Conservation (phyloP, 768 basidiomycete species). For the Boletellus ananas region DNA sequence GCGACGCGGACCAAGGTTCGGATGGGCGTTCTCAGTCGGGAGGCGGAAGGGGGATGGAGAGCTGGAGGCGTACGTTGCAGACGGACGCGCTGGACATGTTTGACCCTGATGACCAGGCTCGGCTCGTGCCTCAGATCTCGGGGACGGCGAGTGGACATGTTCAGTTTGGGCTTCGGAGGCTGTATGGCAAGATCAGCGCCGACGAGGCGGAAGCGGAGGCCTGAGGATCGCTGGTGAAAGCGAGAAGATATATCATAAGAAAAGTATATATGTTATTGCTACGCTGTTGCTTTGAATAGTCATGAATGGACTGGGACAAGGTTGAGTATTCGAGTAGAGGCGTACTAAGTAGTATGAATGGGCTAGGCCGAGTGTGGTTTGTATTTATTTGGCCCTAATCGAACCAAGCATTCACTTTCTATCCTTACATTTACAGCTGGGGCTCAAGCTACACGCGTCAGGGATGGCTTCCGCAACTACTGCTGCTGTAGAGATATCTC, state of each 20-base stretch:
- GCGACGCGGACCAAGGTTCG: neutral
- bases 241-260: too few species aligned
- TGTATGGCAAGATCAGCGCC: neutral
- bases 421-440: too few species aligned
- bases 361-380: too few species aligned
- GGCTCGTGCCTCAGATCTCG: neutral
- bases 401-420: too few species aligned
- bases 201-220: too few species aligned
- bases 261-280: too few species aligned
- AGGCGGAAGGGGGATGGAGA: neutral
- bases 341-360: too few species aligned
- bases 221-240: too few species aligned
- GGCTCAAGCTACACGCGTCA: neutral
- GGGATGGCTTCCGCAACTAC: slow-evolving; percentile 15
- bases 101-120: neutral
- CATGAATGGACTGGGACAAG: too few species aligned
- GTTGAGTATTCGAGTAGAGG: too few species aligned
- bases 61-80: neutral
- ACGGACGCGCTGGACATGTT: slow-evolving; percentile 1
- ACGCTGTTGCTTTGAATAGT: too few species aligned
- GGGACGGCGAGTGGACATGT: neutral
- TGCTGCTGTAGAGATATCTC: slow-evolving; percentile 15
- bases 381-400: too few species aligned
- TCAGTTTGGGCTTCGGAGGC: neutral
- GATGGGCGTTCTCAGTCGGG: neutral